A percentile compares a stretch with the other conserved stretches of the same genome.
phyloP scores from a whole-genome alignment of 1,284 basidiomycete species.

The Rhodotorula sp. region DNA sequence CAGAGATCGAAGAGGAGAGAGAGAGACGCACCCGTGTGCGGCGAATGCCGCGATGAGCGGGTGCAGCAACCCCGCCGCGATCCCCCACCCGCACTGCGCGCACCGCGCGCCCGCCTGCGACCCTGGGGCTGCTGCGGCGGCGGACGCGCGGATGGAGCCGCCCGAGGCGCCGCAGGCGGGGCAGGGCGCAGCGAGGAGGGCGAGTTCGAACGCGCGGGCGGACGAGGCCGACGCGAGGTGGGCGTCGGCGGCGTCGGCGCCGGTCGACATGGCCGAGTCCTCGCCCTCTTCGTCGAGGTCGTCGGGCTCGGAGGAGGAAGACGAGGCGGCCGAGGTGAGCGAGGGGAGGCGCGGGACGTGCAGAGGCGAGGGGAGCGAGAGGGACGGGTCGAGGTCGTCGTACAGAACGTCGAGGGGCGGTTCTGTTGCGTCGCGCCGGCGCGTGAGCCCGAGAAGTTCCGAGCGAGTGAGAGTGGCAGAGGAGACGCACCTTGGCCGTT shows the following conservation, averaged over 20 bases:
- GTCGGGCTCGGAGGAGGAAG: not conserved
- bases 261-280: not conserved
- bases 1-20: too few species aligned
- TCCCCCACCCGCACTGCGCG: conserved; percentile 11
- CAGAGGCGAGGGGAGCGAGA: conserved; percentile 14
- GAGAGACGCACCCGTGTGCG: conserved; percentile 6
- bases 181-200: conserved; percentile 1
- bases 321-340: not conserved
- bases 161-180: conserved; percentile 1
- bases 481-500: conserved; percentile 14
- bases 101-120: not conserved
- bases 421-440: not conserved
- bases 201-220: not conserved
- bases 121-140: not conserved
- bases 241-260: not conserved
- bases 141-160: not conserved
- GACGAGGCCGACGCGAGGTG: not conserved
- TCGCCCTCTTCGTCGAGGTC: not conserved
- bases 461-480: too few species aligned
- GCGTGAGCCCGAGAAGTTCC: too few species aligned
- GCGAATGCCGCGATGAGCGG: conserved; percentile 6
- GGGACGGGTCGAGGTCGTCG: conserved; percentile 6
- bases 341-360: conserved; percentile 8
- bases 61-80: not conserved
- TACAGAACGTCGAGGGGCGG: conserved; percentile 22